These are phyloP conservation scores for Hymenoscyphus infarciens DNA, from an alignment of 2,329 filamentous ascomycete genomes.

Conservation along the genomic window DNA sequence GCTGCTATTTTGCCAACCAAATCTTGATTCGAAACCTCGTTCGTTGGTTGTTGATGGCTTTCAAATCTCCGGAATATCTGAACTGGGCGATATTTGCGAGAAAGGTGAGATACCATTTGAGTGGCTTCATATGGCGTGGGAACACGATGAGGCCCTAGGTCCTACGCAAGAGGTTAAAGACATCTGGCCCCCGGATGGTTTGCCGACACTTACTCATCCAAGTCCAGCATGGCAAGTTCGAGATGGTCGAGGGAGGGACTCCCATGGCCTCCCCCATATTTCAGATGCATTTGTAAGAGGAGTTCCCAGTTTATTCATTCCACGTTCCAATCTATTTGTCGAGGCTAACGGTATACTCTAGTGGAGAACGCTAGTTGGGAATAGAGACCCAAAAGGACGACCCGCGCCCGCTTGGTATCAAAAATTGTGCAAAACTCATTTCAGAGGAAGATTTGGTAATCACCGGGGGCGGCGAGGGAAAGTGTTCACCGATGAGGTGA, in stretches of 20 bases:
- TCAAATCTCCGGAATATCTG: neutral
- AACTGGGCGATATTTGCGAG: neutral
- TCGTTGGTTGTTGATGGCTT: neutral
- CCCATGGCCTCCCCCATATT: neutral
- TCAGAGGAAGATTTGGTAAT: neutral
- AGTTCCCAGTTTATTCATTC: neutral
- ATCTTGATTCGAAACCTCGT: neutral
- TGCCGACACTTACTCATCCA: neutral
- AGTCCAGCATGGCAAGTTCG: neutral
- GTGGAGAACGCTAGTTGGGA: neutral
- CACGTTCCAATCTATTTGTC: neutral
- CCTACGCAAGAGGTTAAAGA: no score
- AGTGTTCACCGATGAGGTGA: neutral
- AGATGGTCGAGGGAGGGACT: neutral
- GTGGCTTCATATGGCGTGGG: conserved; percentile 1
- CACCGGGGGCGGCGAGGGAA: neutral
- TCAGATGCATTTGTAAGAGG: conserved; percentile 1
- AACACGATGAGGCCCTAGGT: neutral
- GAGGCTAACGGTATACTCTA: neutral
- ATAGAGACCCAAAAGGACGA: neutral
- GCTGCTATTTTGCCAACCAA: neutral
- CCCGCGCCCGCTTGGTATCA: neutral
- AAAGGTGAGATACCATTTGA: neutral
- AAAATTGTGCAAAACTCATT: neutral
- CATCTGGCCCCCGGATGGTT: neutral